Evolutionary conservation across 2,329 filamentous ascomycete genomes (phyloP), one percentile per base, ranked within the genome.

Genomic region (Westerdykella ornata): DNA sequence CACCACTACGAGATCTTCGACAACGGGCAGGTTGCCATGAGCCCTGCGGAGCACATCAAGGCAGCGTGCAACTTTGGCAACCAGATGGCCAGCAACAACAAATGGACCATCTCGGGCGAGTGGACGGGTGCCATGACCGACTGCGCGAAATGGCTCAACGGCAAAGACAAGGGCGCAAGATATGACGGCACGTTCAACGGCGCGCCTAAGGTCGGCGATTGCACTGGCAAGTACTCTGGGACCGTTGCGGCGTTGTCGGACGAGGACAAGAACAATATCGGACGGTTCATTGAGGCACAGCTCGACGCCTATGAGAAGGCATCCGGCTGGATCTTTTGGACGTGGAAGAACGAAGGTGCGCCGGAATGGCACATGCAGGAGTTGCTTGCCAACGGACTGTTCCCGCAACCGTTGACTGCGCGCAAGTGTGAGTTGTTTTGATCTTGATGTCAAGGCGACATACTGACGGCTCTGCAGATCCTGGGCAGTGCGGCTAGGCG

Each of bases 321-420:
- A 4, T 59, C 48, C 2, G 71, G 71, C 1, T 74, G 71, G 71
- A 69, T 73, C 49, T 73, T 71, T 56, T 73, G 71, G 71, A 70
- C 66, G 4, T 73, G 70, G 70, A 72, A 72, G 63, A 73, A 69
- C 1, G 71, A 74, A 52, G 62, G 62, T 17, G 69, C 70, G 26
- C 70, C 71, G 2, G 71, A 72, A 48, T 73, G 71, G 70, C 66
- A 73, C 42, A 72, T 73, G 68, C 50, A 71, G 52, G 62, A 66
- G 16, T 51, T 72, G 43, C 49, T 68, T 12, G 56, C 55, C 18
- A 65, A 63, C 22, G 70, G 70, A 5, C 49, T 78, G 35, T 78
- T 77, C 57, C 73, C 73, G 14, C 66, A 71, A 47, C 67, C 67
- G 12, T 49, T 69, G 44, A 62, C 56, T 3, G 47, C 56, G 35